A percentile compares a stretch with the other conserved stretches of the same genome.
Evolutionary conservation across 768 basidiomycete species (phyloP).

Genomic region (Mrakia frigida): DNA sequence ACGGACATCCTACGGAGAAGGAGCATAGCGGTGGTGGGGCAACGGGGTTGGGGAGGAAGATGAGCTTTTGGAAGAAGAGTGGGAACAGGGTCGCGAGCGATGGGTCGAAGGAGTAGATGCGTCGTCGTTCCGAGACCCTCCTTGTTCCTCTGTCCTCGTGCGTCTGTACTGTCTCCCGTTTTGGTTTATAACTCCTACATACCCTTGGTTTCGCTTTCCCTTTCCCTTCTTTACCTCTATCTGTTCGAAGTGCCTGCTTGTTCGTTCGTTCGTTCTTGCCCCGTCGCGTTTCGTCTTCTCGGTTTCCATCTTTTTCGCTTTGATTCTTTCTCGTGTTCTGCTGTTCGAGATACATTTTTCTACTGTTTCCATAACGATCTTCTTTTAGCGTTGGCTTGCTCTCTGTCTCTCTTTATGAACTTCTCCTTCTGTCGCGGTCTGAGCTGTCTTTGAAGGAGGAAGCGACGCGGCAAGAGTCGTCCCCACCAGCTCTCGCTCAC

Average conservation of each 20-base stretch:
- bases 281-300: background rate
- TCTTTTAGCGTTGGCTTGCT: too few species aligned
- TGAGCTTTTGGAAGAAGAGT: slow-evolving; percentile 27
- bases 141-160: background rate
- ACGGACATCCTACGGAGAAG: background rate
- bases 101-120: background rate
- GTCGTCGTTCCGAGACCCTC: background rate
- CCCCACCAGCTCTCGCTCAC: too few species aligned
- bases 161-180: background rate
- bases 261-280: too few species aligned
- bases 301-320: background rate
- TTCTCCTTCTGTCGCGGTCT: background rate
- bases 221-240: background rate
- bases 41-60: slow-evolving; percentile 17
- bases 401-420: background rate
- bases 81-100: background rate
- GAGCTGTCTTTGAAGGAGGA: too few species aligned
- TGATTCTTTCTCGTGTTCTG: too few species aligned
- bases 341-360: background rate
- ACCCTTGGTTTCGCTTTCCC: background rate
- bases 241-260: background rate
- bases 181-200: background rate
- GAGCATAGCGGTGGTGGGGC: slow-evolving; percentile 12
- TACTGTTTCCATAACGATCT: background rate
- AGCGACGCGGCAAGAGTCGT: too few species aligned